These are phyloP conservation scores for Hawksworthiomyces lignivorus DNA, from an alignment of 2,329 filamentous ascomycete genomes.

Conservation along the genomic window DNA sequence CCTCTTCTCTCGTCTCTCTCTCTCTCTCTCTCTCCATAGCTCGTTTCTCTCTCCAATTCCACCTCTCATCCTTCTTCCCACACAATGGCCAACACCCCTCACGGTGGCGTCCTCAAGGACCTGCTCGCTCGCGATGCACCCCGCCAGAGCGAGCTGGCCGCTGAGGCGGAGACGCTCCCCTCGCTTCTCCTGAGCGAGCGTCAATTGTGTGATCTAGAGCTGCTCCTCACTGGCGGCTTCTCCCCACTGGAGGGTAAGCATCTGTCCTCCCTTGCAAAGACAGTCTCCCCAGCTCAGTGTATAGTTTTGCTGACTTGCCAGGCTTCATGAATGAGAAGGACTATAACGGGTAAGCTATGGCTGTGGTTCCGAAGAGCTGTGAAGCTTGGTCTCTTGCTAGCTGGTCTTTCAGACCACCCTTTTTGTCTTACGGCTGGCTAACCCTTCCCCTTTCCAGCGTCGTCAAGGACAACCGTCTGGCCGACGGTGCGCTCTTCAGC, in stretches of 20 bases:
- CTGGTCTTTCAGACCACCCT: too few relatives aligned
- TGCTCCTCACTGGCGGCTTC: slow-evolving; percentile 96
- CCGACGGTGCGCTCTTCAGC: slow-evolving; percentile 82
- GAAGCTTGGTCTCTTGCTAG: too few relatives aligned
- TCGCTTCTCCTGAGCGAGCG: slow-evolving; percentile 82
- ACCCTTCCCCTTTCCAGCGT: slow-evolving; percentile 67
- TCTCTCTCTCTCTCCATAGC: background rate
- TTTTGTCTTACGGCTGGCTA: background rate
- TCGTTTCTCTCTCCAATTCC: background rate
- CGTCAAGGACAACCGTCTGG: slow-evolving; percentile 78
- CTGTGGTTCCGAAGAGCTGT: too few relatives aligned
- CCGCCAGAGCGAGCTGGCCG: slow-evolving; percentile 67
- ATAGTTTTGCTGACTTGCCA: slow-evolving; percentile 25
- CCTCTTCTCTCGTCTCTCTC: background rate
- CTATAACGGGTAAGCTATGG: slow-evolving; percentile 84
- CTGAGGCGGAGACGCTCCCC: slow-evolving; percentile 79
- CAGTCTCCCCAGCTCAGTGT: too few relatives aligned
- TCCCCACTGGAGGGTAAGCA: slow-evolving; percentile 85
- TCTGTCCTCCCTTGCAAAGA: too few relatives aligned
- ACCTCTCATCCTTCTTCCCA: background rate
- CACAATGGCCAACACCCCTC: slow-evolving; percentile 62
- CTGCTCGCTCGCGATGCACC: slow-evolving; percentile 87
- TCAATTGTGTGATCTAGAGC: slow-evolving; percentile 93
- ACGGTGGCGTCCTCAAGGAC: slow-evolving; percentile 96
- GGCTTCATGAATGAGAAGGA: slow-evolving; percentile 97